Base-by-base conservation (phyloP, 2,329 filamentous ascomycete species). In the Ilyonectria destructans region DNA sequence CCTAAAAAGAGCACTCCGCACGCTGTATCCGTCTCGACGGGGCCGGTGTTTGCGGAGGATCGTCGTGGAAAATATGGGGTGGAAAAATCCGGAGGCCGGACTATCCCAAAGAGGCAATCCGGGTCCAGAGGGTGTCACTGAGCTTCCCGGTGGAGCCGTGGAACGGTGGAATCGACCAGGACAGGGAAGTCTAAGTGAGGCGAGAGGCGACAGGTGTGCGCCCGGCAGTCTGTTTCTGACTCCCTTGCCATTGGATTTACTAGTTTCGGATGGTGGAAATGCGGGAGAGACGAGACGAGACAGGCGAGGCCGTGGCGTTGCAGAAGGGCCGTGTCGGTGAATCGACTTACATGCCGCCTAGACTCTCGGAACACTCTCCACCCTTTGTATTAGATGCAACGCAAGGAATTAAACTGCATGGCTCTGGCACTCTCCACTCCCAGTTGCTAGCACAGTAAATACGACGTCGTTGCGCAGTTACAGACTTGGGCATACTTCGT, bases 101-200 rank as follows among this genome's bases (percentile, higher is more conserved):
- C 33, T 71, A 35, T 56, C 67, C 58, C n/a, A 70, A 73, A 68
- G 8, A 29, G 66, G 74, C n/a, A 75, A 71, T 5, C 69, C 72
- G 72, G 59, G 33, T 67, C 2, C 64, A 67, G 70, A 58, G 33
- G 46, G 49, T 56, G 57, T 65, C 56, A 58, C 46, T 58, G 43
- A 64, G 8, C 6, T 5, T 26, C 26, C 26, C 26, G 31, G 45
- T 29, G 46, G 35, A 13, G 19, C 29, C n/a, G 55, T 56, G 64
- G 60, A 26, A 4, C 26, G 4, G 26, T 43, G 55, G 56, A 57
- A 43, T 23, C 45, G 15, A 33, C 43, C 58, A 35, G 51, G 31
- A 57, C 37, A 49, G 51, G 23, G n/a, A 56, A 40, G 35, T 40
- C 45, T 48, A 59, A 21, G 62, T 56, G 15, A 51, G 60, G 49